Conservation (phyloP, 805 yeast species). For the Kodamaea laetipori region DNA sequence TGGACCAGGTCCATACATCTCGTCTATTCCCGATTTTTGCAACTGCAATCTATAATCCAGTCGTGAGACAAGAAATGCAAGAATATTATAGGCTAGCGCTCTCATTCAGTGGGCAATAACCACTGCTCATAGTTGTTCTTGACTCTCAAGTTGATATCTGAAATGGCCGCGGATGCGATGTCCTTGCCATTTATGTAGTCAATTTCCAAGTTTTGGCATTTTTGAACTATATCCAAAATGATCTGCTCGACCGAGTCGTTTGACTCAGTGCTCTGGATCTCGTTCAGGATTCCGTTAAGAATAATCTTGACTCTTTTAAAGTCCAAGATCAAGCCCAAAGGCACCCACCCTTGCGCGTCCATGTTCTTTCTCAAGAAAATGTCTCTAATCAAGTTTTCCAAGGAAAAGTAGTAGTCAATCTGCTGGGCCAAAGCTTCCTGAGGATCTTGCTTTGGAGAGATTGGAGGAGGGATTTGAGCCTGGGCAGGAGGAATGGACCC, state of each 20-base stretch:
- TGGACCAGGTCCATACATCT: too few species aligned
- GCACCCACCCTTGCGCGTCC: conserved; percentile 75
- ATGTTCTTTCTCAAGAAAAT: conserved; percentile 77
- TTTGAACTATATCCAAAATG: conserved; percentile 55
- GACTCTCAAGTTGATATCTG: conserved; percentile 62
- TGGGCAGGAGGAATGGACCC: conserved; percentile 21
- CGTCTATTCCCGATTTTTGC: conserved; percentile 3
- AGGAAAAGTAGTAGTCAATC: conserved; percentile 86
- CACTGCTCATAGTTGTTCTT: conserved; percentile 61
- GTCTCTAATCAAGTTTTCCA: conserved; percentile 86
- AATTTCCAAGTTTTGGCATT: conserved; percentile 54
- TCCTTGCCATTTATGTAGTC: conserved; percentile 38
- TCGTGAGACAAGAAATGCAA: conserved; percentile 7
- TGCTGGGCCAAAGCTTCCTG: conserved; percentile 54
- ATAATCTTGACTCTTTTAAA: conserved; percentile 75
- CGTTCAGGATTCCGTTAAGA: conserved; percentile 40
- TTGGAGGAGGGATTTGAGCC: conserved; percentile 43
- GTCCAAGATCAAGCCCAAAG: conserved; percentile 58
- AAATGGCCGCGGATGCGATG: conserved; percentile 34
- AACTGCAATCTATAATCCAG: conserved; percentile 7
- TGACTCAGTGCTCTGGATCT: conserved; percentile 29
- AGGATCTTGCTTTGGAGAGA: conserved; percentile 49
- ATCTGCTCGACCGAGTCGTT: conserved; percentile 20
- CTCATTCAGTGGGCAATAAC: conserved; percentile 53
- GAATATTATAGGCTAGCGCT: conserved; percentile 3